Conservation (phyloP, 495 filamentous ascomycete genomes). For the Daldinia decipiens region DNA sequence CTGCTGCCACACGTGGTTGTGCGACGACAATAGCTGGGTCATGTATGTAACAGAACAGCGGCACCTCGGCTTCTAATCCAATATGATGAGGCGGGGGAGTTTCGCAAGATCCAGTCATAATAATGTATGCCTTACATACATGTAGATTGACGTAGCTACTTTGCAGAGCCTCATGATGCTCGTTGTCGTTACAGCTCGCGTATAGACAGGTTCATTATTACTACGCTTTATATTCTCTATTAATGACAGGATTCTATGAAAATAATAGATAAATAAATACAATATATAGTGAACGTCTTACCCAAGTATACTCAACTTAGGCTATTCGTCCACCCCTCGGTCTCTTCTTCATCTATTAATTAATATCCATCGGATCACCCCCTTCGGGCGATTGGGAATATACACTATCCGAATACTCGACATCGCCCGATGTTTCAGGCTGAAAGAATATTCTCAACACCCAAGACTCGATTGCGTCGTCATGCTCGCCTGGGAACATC, state of each 20-base stretch:
- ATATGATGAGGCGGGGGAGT: conserved; percentile 10
- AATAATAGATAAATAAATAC: too few relatives aligned
- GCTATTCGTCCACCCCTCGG: background rate
- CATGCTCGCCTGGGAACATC: conserved; percentile 1
- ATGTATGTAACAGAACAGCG: conserved; percentile 11
- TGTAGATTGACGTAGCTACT: conserved; percentile 16
- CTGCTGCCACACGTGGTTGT: conserved; percentile 27
- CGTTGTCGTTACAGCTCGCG: background rate
- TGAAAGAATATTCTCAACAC: background rate
- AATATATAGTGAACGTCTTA: background rate
- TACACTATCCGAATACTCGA: too few relatives aligned
- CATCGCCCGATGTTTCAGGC: background rate
- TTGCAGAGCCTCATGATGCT: conserved; percentile 24
- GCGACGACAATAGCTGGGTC: conserved; percentile 12
- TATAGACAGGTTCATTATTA: background rate
- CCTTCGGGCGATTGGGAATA: background rate
- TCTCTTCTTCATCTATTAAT: too few relatives aligned
- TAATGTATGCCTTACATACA: background rate
- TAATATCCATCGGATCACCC: background rate
- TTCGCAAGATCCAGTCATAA: conserved; percentile 8
- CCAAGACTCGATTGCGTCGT: conserved; percentile 15
- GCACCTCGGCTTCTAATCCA: conserved; percentile 17
- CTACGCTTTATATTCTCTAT: background rate
- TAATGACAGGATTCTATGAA: background rate
- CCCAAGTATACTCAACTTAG: background rate